Percentiles rank a stretch among this genome's conserved stretches.
Conservation (phyloP, 1,284 basidiomycete genomes). For the Pyrrhoderma noxium region DNA sequence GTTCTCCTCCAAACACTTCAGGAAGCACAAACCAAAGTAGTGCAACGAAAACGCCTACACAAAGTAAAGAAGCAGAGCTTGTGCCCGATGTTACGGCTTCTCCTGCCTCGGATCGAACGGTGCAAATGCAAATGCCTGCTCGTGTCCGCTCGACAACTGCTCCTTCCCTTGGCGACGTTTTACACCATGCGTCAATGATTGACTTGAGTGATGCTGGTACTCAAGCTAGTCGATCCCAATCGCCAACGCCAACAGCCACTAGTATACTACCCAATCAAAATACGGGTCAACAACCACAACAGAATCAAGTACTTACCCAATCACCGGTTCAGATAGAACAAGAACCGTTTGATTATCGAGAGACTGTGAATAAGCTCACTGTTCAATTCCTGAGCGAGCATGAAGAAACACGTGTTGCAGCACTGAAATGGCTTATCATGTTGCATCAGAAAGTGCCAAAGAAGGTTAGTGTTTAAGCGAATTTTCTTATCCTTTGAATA, state of each 20-base stretch:
- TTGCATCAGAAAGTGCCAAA: constrained; percentile 95
- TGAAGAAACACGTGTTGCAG: constrained; percentile 92
- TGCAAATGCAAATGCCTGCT: constrained; percentile 24
- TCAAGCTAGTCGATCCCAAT: constrained; percentile 46
- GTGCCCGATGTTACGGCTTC: constrained; percentile 16
- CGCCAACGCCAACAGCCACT: constrained; percentile 42
- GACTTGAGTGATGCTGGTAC: constrained; percentile 6
- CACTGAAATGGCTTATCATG: constrained; percentile 98
- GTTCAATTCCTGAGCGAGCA: constrained; percentile 94
- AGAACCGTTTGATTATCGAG: constrained; percentile 86
- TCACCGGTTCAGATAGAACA: constrained; percentile 33
- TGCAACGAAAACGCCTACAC: constrained; percentile 2
- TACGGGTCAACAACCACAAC: constrained; percentile 23
- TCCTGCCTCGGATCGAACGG: constrained; percentile 32
- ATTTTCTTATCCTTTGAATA: not conserved
- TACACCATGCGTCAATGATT: not conserved
- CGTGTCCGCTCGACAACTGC: constrained; percentile 30
- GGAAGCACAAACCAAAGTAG: constrained; percentile 1
- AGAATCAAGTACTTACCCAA: constrained; percentile 19
- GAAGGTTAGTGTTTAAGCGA: constrained; percentile 49
- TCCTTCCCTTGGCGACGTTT: constrained; percentile 8
- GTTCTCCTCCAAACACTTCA: constrained; percentile 21
- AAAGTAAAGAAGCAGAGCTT: constrained; percentile 4
- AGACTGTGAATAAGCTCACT: constrained; percentile 88
- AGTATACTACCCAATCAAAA: constrained; percentile 26